A percentile compares a stretch with the other conserved stretches of the same genome.
phyloP scores from a whole-genome alignment of 2,329 filamentous ascomycete species.

The Domatiomyces catenatus region DNA sequence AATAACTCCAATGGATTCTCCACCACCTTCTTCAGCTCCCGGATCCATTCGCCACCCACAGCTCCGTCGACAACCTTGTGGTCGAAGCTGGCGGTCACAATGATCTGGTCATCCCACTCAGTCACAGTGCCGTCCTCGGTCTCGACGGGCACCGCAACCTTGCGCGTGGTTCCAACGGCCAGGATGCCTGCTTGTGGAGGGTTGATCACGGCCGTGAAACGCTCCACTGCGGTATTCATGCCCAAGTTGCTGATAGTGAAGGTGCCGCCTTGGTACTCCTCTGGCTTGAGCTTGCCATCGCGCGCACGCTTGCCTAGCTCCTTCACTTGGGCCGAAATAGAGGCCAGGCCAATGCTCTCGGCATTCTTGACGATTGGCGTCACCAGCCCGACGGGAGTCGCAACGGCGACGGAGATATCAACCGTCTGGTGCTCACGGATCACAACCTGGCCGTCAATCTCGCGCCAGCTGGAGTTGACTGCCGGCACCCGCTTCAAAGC shows the following conservation, averaged over 20 bases:
- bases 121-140: constrained; percentile 66
- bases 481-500: constrained; percentile 87
- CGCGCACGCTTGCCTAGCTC: constrained; percentile 91
- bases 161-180: constrained; percentile 84
- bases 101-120: constrained; percentile 95
- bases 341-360: constrained; percentile 69
- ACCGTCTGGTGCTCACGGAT: constrained; percentile 90
- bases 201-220: constrained; percentile 98
- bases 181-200: constrained; percentile 92
- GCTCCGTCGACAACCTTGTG: constrained; percentile 98
- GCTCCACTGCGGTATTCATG: constrained; percentile 92
- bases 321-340: constrained; percentile 81
- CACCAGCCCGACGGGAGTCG: constrained; percentile 85
- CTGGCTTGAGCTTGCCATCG: constrained; percentile 96
- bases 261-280: constrained; percentile 97
- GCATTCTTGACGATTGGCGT: constrained; percentile 92
- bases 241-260: constrained; percentile 99
- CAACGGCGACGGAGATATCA: constrained; percentile 89
- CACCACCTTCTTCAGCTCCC: constrained; percentile 89
- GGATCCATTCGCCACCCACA: constrained; percentile 91
- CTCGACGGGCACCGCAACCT: constrained; percentile 80
- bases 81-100: constrained; percentile 89
- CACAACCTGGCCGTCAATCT: constrained; percentile 56
- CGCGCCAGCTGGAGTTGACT: constrained; percentile 86
- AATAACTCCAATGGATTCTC: constrained; percentile 95